Conservation (phyloP, 768 basidiomycete genomes). For the Leucosporidium yakuticum region DNA sequence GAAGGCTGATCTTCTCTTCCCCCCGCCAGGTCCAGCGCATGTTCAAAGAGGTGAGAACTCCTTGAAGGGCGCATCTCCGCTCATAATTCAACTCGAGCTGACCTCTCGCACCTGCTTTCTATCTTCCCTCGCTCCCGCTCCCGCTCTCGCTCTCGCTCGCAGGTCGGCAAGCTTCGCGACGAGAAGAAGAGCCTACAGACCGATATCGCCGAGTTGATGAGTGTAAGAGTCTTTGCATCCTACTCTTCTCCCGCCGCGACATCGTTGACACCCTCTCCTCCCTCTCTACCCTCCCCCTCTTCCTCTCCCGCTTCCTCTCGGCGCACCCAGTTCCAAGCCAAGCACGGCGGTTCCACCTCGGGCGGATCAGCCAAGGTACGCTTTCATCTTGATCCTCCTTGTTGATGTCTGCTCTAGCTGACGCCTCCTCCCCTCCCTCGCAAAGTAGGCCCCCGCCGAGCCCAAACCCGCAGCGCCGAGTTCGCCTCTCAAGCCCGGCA, state of each 20-base stretch:
- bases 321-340: background rate
- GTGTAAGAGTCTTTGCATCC: background rate
- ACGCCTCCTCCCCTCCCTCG: too few species aligned
- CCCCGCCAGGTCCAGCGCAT: slow-evolving; percentile 21
- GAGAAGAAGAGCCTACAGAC: slow-evolving; percentile 26
- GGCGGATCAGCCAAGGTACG: slow-evolving; percentile 4
- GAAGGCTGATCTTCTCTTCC: background rate
- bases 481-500: too few species aligned
- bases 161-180: slow-evolving; percentile 29
- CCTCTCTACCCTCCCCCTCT: background rate
- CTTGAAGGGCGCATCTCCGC: too few species aligned
- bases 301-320: background rate
- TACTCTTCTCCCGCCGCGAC: background rate
- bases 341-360: background rate
- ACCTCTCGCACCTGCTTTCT: too few species aligned
- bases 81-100: too few species aligned
- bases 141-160: too few species aligned
- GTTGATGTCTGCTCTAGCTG: too few species aligned
- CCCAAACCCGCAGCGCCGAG: too few species aligned
- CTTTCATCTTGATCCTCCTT: too few species aligned
- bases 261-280: background rate
- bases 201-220: slow-evolving; percentile 27
- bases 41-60: slow-evolving; percentile 19
- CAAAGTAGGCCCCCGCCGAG: too few species aligned
- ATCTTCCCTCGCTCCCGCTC: too few species aligned